Conservation (phyloP, 2,329 filamentous ascomycete genomes). For the Stagonosporopsis cucurbitacearum region DNA sequence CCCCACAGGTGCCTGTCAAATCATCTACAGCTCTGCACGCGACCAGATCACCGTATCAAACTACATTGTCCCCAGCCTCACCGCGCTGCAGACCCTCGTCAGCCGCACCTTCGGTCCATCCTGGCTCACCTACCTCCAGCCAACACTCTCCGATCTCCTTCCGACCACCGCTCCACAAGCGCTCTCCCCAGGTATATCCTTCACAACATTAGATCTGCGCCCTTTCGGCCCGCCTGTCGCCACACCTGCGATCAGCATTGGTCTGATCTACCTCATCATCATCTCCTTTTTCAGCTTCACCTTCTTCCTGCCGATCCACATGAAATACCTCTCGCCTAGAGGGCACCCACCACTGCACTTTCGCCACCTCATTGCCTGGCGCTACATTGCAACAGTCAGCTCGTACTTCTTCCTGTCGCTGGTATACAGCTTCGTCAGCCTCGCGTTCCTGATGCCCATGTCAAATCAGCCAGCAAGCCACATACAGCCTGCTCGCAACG, state of each 20-base stretch:
- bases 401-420: conserved; percentile 68
- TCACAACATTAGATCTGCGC: conserved; percentile 63
- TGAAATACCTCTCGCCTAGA: conserved; percentile 61
- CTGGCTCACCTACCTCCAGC: conserved; percentile 44
- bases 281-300: conserved; percentile 70
- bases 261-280: conserved; percentile 71
- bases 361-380: conserved; percentile 64
- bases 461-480: conserved; percentile 53
- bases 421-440: conserved; percentile 66
- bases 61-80: conserved; percentile 61
- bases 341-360: conserved; percentile 65
- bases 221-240: conserved; percentile 63
- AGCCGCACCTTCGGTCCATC: conserved; percentile 56
- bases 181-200: conserved; percentile 62
- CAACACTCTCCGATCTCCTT: conserved; percentile 34
- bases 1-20: conserved; percentile 63
- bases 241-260: conserved; percentile 66
- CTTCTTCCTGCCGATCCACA: conserved; percentile 69
- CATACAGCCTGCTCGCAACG: conserved; percentile 53
- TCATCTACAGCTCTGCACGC: conserved; percentile 63
- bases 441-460: conserved; percentile 69
- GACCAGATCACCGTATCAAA: conserved; percentile 61
- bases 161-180: conserved; percentile 59
- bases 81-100: conserved; percentile 54
- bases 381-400: conserved; percentile 61